Evolutionary conservation across 75 land plant genomes (phyloP), one percentile per base, ranked within the genome.

Genomic region (Cupressus sempervirens): DNA sequence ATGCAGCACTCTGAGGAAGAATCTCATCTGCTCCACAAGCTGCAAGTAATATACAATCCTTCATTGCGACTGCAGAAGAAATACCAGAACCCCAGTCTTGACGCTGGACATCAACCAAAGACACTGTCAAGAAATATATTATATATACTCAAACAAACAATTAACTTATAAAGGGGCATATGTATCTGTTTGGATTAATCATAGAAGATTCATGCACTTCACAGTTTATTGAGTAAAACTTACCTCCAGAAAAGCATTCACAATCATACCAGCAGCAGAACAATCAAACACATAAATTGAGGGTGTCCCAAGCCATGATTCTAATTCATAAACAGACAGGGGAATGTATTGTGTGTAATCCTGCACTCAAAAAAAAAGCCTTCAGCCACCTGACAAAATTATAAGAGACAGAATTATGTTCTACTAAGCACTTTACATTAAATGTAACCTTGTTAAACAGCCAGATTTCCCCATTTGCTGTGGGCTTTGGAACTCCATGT

Each of bases 211-310:
- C 84, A 38, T 82, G 4, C 58, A 41, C 84, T 84, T 36, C 34
- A 35, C 30, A 29, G 26, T 7, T 86, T 15, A 20, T 16, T 38
- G 6, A 7, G 18, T 15, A 38, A 34, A 34, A 9, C 9, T 56
- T 87, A 97, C 99, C 96, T 96, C 96, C 38, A 85, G 86, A 85
- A 97, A 96, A 16, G 99, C 93, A 90, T 90, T 96, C 12, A 97
- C 91, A 86, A 97, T 93, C 92, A 92, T 83, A 77, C 96, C 99
- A 56, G 99, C 99, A 86, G 98, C 94, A 86, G 99, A 97, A 83
- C 98, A 97, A 84, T 96, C 99, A 87, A 97, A 97, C 11, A 97
- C 99, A 91, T 97, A 97, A 43, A 97, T 96, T 38, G 99, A 97
- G 9, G 99, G 99, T 53, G 96, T 93, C 85, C 91, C 95, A 56